These are phyloP conservation scores for Zygosaccharomyces pseudorouxii DNA, from an alignment of 805 yeast species.

Conservation along the genomic window DNA sequence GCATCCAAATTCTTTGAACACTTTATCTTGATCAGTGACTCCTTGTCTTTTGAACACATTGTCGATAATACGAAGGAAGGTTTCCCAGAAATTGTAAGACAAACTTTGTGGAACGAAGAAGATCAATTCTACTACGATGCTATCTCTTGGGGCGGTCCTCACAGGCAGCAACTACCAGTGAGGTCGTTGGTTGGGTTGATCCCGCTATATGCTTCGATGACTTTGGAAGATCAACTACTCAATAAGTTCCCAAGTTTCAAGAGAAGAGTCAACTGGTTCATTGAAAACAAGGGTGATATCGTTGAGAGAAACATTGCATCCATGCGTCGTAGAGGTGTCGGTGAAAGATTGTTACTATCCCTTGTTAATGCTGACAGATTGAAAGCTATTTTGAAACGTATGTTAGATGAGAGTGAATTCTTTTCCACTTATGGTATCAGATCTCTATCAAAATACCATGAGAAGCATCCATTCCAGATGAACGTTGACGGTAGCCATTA, in stretches of 20 bases:
- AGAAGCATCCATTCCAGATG: slow-evolving; percentile 79
- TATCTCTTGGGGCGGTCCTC: slow-evolving; percentile 71
- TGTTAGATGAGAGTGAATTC: slow-evolving; percentile 85
- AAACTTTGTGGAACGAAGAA: slow-evolving; percentile 82
- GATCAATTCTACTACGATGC: slow-evolving; percentile 90
- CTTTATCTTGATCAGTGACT: slow-evolving; percentile 85
- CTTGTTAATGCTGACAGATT: slow-evolving; percentile 78
- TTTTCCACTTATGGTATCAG: slow-evolving; percentile 81
- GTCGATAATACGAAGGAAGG: slow-evolving; percentile 33
- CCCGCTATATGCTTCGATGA: slow-evolving; percentile 83
- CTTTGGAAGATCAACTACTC: slow-evolving; percentile 79
- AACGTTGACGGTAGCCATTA: slow-evolving; percentile 71
- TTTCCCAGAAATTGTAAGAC: slow-evolving; percentile 44
- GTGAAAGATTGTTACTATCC: slow-evolving; percentile 74
- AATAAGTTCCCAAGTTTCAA: slow-evolving; percentile 77
- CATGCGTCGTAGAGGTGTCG: slow-evolving; percentile 72
- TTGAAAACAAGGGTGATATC: slow-evolving; percentile 60
- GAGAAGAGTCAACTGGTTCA: slow-evolving; percentile 79
- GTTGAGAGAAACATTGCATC: slow-evolving; percentile 83
- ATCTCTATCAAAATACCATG: slow-evolving; percentile 81
- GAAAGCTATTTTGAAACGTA: slow-evolving; percentile 63
- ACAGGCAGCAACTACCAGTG: slow-evolving; percentile 69
- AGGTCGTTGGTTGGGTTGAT: slow-evolving; percentile 87
- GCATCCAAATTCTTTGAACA: slow-evolving; percentile 94
- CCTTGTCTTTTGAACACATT: slow-evolving; percentile 63